Conservation (phyloP, 2,329 filamentous ascomycete species). For the Aureobasidium mangrovei region DNA sequence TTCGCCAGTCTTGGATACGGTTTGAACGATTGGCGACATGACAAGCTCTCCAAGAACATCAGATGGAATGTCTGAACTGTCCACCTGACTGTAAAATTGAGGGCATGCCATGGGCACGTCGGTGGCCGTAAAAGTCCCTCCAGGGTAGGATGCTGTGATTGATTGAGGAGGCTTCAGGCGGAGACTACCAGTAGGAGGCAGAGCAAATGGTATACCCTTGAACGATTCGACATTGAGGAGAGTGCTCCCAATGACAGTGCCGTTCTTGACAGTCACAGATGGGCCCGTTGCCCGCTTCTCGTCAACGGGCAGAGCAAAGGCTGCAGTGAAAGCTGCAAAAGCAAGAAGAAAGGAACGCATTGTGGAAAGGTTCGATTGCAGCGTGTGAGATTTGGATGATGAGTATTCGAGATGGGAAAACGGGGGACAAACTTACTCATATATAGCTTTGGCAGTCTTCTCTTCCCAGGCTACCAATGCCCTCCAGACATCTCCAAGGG, state of each 20-base stretch:
- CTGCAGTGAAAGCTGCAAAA: slow-evolving; percentile 13
- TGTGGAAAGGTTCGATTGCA: neutral
- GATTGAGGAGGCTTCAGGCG: slow-evolving; percentile 61
- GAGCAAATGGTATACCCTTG: slow-evolving; percentile 66
- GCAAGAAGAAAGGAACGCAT: slow-evolving; percentile 10
- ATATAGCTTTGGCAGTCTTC: too few relatives aligned
- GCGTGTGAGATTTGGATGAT: neutral
- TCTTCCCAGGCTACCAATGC: too few relatives aligned
- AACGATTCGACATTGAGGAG: slow-evolving; percentile 54
- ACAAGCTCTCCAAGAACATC: slow-evolving; percentile 31
- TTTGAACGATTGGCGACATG: slow-evolving; percentile 33
- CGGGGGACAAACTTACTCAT: too few relatives aligned
- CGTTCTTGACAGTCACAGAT: slow-evolving; percentile 47
- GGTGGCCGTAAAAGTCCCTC: slow-evolving; percentile 53
- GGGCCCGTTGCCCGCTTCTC: slow-evolving; percentile 29
- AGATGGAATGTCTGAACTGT: slow-evolving; percentile 26
- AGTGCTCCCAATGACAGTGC: slow-evolving; percentile 46
- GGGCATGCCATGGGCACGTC: slow-evolving; percentile 56
- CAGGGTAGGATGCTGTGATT: slow-evolving; percentile 42
- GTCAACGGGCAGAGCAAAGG: slow-evolving; percentile 10
- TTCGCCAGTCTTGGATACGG: slow-evolving; percentile 29
- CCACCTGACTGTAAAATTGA: slow-evolving; percentile 56
- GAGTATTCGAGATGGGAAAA: neutral
- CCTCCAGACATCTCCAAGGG: too few relatives aligned
- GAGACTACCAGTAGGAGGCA: slow-evolving; percentile 56